A percentile compares a stretch with the other conserved stretches of the same genome.
These are phyloP conservation scores for Sugiyamaella novakii DNA, from an alignment of 1,139 yeast genomes.

Conservation along the genomic window DNA sequence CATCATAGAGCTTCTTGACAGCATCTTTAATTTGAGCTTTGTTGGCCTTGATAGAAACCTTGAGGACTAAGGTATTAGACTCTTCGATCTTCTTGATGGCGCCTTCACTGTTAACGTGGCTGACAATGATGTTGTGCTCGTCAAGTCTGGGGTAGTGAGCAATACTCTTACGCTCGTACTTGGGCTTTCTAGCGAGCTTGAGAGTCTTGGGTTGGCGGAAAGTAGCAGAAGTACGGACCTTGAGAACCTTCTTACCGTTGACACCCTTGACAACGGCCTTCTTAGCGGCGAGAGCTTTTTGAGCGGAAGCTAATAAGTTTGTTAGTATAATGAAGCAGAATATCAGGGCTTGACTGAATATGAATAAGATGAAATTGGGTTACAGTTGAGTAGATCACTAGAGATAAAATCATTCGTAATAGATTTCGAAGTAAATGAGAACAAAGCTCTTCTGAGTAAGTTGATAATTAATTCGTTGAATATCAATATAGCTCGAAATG, in stretches of 20 bases:
- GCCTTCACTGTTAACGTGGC: slow-evolving; percentile 97
- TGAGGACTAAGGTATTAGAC: slow-evolving; percentile 98
- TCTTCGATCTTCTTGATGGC: slow-evolving; percentile 99
- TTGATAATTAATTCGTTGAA: no score
- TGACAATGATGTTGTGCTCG: slow-evolving; percentile 90
- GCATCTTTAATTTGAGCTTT: slow-evolving; percentile 98
- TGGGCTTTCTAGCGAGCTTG: slow-evolving; percentile 90
- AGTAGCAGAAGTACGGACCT: slow-evolving; percentile 93
- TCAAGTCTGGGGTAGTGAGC: slow-evolving; percentile 98
- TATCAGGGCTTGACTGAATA: neutral
- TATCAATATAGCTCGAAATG: no score
- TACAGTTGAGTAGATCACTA: no score
- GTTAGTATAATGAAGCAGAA: slow-evolving; percentile 6
- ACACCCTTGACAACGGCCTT: slow-evolving; percentile 99
- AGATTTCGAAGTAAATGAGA: no score
- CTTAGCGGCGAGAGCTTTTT: slow-evolving; percentile 95
- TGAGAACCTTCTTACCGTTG: slow-evolving; percentile 84
- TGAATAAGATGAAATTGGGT: no score
- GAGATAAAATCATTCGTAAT: no score
- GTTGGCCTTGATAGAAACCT: slow-evolving; percentile 95
- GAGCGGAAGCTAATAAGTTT: slow-evolving; percentile 38
- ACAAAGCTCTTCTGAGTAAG: no score
- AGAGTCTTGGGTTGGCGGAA: slow-evolving; percentile 99
- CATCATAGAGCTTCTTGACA: slow-evolving; percentile 96
- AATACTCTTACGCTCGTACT: slow-evolving; percentile 93